Percentiles rank a stretch among this genome's conserved stretches.
These are phyloP conservation scores for Thermothielavioides terrestris DNA, from an alignment of 495 filamentous ascomycete species.

Conservation along the genomic window DNA sequence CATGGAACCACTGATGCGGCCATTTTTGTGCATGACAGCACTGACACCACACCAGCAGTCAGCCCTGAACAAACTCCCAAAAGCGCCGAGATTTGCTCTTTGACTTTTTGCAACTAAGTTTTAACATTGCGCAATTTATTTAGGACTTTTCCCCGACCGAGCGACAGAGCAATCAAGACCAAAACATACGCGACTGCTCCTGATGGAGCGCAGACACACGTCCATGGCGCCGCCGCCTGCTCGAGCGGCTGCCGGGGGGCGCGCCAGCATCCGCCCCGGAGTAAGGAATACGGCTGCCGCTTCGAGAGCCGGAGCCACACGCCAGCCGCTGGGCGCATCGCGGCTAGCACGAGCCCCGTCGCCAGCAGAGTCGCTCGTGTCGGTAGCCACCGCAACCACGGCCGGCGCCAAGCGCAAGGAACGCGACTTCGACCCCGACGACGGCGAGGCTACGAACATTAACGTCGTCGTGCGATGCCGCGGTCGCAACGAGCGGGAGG, in stretches of 20 bases:
- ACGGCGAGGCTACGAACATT: constrained; percentile 83
- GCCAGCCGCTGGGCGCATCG: constrained; percentile 20
- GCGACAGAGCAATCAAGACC: neutral
- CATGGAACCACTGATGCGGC: neutral
- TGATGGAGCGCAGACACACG: constrained; percentile 27
- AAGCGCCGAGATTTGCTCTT: neutral
- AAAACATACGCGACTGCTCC: constrained; percentile 15
- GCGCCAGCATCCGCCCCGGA: constrained; percentile 26
- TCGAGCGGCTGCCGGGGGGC: constrained; percentile 9
- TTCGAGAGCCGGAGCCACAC: constrained; percentile 6
- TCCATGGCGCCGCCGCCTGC: constrained; percentile 18
- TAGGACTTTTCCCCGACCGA: neutral
- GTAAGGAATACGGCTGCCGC: constrained; percentile 8
- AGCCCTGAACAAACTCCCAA: neutral
- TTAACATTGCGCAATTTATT: neutral
- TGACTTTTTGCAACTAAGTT: neutral
- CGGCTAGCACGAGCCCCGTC: constrained; percentile 43
- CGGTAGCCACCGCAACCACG: constrained; percentile 43
- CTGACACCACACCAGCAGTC: neutral
- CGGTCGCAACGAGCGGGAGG: constrained; percentile 84
- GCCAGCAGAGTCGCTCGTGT: constrained; percentile 54
- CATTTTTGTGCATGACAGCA: constrained; percentile 7
- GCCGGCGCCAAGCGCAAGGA: constrained; percentile 65
- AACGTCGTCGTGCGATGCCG: constrained; percentile 93
- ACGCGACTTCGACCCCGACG: constrained; percentile 66